Evolutionary conservation across 2,329 filamentous ascomycete genomes (phyloP).

Genomic region (Dendrostoma leiphaemia): DNA sequence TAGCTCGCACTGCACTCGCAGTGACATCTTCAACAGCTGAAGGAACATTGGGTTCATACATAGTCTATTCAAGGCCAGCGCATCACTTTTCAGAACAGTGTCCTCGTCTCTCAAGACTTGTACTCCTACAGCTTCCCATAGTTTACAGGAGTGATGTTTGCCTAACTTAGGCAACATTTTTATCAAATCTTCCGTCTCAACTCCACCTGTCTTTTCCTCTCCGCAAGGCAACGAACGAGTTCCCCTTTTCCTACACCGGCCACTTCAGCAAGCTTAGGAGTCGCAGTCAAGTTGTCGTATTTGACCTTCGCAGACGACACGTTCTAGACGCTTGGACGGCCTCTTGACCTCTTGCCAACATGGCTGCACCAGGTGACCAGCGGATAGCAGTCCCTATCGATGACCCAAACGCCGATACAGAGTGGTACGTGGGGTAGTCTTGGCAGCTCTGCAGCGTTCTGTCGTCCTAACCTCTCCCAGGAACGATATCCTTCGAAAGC

Average conservation of each 20-base stretch:
- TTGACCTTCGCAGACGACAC: too few relatives aligned
- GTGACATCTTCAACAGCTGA: neutral
- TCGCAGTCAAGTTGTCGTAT: too few relatives aligned
- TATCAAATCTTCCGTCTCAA: too few relatives aligned
- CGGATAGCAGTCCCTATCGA: slow-evolving; percentile 81
- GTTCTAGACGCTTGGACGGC: neutral
- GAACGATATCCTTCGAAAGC: slow-evolving; percentile 97
- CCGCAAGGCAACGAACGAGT: too few relatives aligned
- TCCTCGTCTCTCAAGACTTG: too few relatives aligned
- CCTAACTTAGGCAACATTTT: neutral
- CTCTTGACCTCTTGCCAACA: slow-evolving; percentile 30
- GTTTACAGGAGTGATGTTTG: neutral
- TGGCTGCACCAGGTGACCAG: slow-evolving; percentile 63
- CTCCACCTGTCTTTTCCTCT: too few relatives aligned
- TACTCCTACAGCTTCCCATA: too few relatives aligned
- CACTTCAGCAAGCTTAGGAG: too few relatives aligned
- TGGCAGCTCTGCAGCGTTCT: too few relatives aligned
- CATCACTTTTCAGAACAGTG: too few relatives aligned
- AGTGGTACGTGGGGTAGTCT: slow-evolving; percentile 79
- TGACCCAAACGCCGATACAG: slow-evolving; percentile 94
- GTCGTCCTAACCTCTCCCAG: slow-evolving; percentile 50
- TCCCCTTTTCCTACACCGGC: too few relatives aligned
- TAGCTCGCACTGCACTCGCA: neutral
- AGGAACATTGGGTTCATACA: neutral
- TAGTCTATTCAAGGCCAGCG: too few relatives aligned